Evolutionary conservation across 805 yeast species (phyloP), one percentile per base, ranked within the genome.

Genomic region (Kazachstania taianensis): DNA sequence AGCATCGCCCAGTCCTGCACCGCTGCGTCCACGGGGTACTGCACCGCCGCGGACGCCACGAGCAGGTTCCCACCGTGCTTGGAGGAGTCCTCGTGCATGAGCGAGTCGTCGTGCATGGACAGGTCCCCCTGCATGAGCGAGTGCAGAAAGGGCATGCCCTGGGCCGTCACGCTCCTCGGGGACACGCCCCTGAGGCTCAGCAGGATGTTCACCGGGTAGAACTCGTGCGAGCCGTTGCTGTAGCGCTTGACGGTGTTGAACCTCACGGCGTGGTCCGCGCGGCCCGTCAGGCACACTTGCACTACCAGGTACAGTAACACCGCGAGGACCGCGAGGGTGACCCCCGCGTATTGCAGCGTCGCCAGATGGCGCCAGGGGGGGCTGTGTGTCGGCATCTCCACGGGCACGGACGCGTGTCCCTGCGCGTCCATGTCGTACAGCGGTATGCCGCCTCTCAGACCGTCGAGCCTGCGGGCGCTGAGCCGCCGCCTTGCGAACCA

Each of bases 1-100:
- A 81, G 79, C 44, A 87, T 55, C 0, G 94, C 76, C 89, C 94
- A 89, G 57, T 86, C 94, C 54, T 89, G 87, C 1, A 95, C 92
- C 48, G 84, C 83, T 1, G 95, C 82, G 17, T 84, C 81, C 1
- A 94, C 73, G 4, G 96, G n/a, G n/a, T n/a, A n/a, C n/a, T n/a
- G n/a, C n/a, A n/a, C n/a, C n/a, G n/a, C n/a, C n/a, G n/a, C n/a
- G n/a, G n/a, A n/a, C n/a, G n/a, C n/a, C n/a, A n/a, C n/a, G n/a
- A n/a, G n/a, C n/a, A n/a, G n/a, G n/a, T n/a, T n/a, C n/a, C n/a
- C n/a, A n/a, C n/a, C n/a, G n/a, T n/a, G n/a, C n/a, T n/a, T n/a
- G n/a, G n/a, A n/a, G n/a, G n/a, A n/a, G n/a, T n/a, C n/a, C n/a
- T n/a, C n/a, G n/a, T n/a, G n/a, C n/a, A n/a, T n/a, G n/a, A n/a